Conservation (phyloP, 2,329 filamentous ascomycete species). For the Fusarium nisikadoi region DNA sequence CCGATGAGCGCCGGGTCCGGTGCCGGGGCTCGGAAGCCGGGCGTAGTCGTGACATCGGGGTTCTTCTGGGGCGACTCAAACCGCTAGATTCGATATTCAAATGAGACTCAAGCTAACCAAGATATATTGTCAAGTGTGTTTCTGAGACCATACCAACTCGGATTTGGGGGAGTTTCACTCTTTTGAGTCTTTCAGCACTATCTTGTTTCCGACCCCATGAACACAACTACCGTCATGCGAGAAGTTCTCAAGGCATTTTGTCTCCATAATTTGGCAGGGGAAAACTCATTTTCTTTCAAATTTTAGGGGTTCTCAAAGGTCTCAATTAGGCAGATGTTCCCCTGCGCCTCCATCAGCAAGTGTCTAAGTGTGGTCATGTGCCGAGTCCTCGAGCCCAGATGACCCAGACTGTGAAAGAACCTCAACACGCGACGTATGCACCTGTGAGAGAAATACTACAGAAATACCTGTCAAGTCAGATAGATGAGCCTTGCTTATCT, state of each 20-base stretch:
- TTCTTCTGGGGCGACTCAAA: neutral
- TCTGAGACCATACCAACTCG: neutral
- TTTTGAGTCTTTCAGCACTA: constrained; percentile 28
- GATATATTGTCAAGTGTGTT: neutral
- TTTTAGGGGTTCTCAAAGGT: neutral
- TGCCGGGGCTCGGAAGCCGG: constrained; percentile 33
- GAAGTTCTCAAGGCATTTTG: constrained; percentile 11
- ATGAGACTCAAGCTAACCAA: neutral
- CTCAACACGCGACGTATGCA: constrained; percentile 34
- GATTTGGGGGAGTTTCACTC: constrained; percentile 6
- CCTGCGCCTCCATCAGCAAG: constrained; percentile 36
- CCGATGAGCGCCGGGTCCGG: constrained; percentile 36
- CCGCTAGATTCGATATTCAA: neutral
- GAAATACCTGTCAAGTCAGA: neutral
- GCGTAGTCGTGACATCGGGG: constrained; percentile 31
- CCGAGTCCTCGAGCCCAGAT: constrained; percentile 21
- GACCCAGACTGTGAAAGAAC: constrained; percentile 26
- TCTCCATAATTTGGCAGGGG: constrained; percentile 14
- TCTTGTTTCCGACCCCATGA: constrained; percentile 31
- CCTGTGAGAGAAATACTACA: constrained; percentile 3
- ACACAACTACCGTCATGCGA: constrained; percentile 38
- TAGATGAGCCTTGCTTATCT: neutral
- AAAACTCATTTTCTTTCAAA: neutral
- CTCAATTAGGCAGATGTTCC: constrained; percentile 38
- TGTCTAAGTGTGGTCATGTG: constrained; percentile 40